Conservation (phyloP, 352 stramenopile species). For the Pythium chondricola region DNA sequence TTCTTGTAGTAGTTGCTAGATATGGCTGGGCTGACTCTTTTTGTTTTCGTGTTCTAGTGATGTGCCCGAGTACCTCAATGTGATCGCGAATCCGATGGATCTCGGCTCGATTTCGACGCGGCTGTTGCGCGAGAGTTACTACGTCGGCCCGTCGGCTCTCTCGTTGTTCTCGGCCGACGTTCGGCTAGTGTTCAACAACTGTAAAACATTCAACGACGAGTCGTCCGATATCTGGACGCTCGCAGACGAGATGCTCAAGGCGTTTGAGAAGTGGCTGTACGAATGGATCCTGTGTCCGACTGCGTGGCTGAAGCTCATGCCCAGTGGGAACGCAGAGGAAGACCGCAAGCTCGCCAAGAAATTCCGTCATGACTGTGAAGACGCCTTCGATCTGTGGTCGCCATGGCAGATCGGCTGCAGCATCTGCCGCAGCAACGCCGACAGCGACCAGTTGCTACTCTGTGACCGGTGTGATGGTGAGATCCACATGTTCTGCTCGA, state of each 20-base stretch:
- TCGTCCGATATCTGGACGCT: slow-evolving; percentile 77
- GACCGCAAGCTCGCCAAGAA: slow-evolving; percentile 45
- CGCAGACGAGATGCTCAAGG: slow-evolving; percentile 59
- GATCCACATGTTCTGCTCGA: slow-evolving; percentile 83
- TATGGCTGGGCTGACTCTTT: not conserved
- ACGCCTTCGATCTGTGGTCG: slow-evolving; percentile 64
- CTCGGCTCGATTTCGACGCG: slow-evolving; percentile 72
- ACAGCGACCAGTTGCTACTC: slow-evolving; percentile 74
- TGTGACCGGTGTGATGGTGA: slow-evolving; percentile 86
- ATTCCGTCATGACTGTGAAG: slow-evolving; percentile 60
- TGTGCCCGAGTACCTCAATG: slow-evolving; percentile 81
- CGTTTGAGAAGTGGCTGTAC: slow-evolving; percentile 86
- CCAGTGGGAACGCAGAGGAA: slow-evolving; percentile 33
- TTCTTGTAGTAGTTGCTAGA: not conserved
- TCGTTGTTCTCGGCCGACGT: slow-evolving; percentile 83
- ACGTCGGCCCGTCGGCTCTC: slow-evolving; percentile 57
- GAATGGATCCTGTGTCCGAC: slow-evolving; percentile 77
- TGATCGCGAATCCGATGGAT: slow-evolving; percentile 86
- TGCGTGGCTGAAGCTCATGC: slow-evolving; percentile 70
- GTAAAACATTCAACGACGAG: slow-evolving; percentile 79
- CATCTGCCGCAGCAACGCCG: slow-evolving; percentile 64
- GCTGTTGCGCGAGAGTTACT: slow-evolving; percentile 74
- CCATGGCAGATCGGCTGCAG: slow-evolving; percentile 76
- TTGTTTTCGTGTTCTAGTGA: slow-evolving; percentile 24
- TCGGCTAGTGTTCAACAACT: slow-evolving; percentile 83